A percentile compares a stretch with the other conserved stretches of the same genome.
phyloP scores from a whole-genome alignment of 352 stramenopile species.

The Globisporangium heterothallicum region DNA sequence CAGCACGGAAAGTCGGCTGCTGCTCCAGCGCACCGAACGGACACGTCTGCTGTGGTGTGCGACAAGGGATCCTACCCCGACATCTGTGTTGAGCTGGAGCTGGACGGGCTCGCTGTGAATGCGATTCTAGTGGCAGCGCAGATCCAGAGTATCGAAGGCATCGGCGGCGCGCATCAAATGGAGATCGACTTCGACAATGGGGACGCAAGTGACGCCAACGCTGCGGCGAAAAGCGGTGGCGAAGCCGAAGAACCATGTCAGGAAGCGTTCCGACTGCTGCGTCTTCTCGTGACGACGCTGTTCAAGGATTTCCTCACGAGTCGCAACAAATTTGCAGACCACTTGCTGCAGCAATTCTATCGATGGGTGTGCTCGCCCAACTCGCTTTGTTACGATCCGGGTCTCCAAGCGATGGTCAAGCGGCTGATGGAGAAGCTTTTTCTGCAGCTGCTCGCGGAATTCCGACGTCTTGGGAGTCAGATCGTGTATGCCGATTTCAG shows the following conservation, averaged over 20 bases:
- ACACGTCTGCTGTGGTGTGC: slow-evolving; percentile 75
- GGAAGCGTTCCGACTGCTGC: slow-evolving; percentile 89
- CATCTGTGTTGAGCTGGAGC: slow-evolving; percentile 67
- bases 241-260: slow-evolving; percentile 90
- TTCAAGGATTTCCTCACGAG: slow-evolving; percentile 91
- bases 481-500: slow-evolving; percentile 91
- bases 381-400: slow-evolving; percentile 92
- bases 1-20: slow-evolving; percentile 10
- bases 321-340: slow-evolving; percentile 91
- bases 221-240: slow-evolving; percentile 9
- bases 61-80: slow-evolving; percentile 89
- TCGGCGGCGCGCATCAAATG: slow-evolving; percentile 50
- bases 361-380: slow-evolving; percentile 90
- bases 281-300: slow-evolving; percentile 89
- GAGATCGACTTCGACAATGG: slow-evolving; percentile 60
- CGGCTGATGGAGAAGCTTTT: slow-evolving; percentile 95
- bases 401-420: slow-evolving; percentile 92
- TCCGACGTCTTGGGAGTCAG: slow-evolving; percentile 90
- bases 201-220: background rate
- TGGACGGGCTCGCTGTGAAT: slow-evolving; percentile 73
- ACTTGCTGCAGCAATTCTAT: slow-evolving; percentile 95
- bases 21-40: slow-evolving; percentile 22
- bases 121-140: slow-evolving; percentile 67
- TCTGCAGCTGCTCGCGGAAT: slow-evolving; percentile 89
- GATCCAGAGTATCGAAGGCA: slow-evolving; percentile 67